Conservation (phyloP, 2,329 filamentous ascomycete genomes). For the Elsinoe australis region DNA sequence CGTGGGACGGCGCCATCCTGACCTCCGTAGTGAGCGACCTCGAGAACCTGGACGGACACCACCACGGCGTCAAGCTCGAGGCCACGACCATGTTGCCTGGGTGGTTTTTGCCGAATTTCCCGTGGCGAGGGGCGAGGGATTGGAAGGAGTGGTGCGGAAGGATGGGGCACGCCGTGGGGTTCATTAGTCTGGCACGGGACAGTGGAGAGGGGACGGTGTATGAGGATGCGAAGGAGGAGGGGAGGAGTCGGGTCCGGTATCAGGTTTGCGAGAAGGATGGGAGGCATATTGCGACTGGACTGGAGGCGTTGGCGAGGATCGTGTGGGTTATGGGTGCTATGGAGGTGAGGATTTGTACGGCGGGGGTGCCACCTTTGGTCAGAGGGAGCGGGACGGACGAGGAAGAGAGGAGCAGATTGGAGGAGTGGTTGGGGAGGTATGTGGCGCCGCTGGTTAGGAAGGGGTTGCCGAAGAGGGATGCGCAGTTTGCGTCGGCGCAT, state of each 20-base stretch:
- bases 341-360: constrained; percentile 65
- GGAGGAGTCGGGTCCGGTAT: constrained; percentile 61
- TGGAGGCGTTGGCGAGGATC: constrained; percentile 66
- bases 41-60: constrained; percentile 70
- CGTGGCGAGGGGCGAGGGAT: constrained; percentile 61
- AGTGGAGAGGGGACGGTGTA: constrained; percentile 67
- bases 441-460: constrained; percentile 44
- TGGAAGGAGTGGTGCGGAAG: constrained; percentile 65
- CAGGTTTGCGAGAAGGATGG: constrained; percentile 63
- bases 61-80: constrained; percentile 79
- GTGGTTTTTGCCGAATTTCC: constrained; percentile 52
- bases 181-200: constrained; percentile 69
- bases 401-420: constrained; percentile 44
- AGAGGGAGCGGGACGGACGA: constrained; percentile 30
- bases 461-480: constrained; percentile 43
- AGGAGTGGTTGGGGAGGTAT: constrained; percentile 50
- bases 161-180: constrained; percentile 60
- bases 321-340: constrained; percentile 68
- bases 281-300: constrained; percentile 61
- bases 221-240: constrained; percentile 54
- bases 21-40: constrained; percentile 70
- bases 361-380: constrained; percentile 57
- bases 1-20: constrained; percentile 64
- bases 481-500: constrained; percentile 61
- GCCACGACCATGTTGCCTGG: constrained; percentile 66